phyloP scores from a whole-genome alignment of 768 basidiomycete genomes.

The Boletus rex-veris region DNA sequence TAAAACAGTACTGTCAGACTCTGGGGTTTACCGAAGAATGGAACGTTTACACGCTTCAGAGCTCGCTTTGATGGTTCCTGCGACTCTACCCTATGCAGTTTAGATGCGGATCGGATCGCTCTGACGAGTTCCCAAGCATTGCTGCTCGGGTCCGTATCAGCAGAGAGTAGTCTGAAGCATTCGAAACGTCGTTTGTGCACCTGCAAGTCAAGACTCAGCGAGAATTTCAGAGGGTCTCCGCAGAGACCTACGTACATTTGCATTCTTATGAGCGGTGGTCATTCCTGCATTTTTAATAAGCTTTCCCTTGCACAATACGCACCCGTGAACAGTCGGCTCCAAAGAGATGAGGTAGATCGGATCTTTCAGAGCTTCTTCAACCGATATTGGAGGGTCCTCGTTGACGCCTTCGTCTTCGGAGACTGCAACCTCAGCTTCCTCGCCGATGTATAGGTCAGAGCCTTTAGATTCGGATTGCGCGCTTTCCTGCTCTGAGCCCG shows the following conservation, averaged over 20 bases:
- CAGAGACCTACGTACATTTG: constrained; percentile 51
- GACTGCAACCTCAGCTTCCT: constrained; percentile 22
- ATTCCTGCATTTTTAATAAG: constrained; percentile 57
- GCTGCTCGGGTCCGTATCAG: constrained; percentile 37
- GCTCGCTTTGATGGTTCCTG: constrained; percentile 53
- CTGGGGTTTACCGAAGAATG: neutral
- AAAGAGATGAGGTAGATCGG: constrained; percentile 60
- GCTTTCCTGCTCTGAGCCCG: constrained; percentile 38
- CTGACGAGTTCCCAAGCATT: constrained; percentile 47
- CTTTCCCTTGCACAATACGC: constrained; percentile 71
- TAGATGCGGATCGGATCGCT: constrained; percentile 5
- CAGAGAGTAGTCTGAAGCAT: constrained; percentile 44
- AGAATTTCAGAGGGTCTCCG: neutral
- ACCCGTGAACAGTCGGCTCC: constrained; percentile 53
- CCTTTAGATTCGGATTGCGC: constrained; percentile 28
- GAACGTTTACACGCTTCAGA: constrained; percentile 53
- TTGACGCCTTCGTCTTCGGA: constrained; percentile 22
- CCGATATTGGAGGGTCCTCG: constrained; percentile 46
- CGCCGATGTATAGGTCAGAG: constrained; percentile 18
- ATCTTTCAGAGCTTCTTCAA: constrained; percentile 57
- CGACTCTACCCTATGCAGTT: constrained; percentile 1
- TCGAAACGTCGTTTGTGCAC: constrained; percentile 61
- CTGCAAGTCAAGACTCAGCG: constrained; percentile 33
- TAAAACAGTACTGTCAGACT: neutral
- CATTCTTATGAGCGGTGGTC: constrained; percentile 54